Evolutionary conservation across 2,329 filamentous ascomycete species (phyloP).

Genomic region (Huntiella abstrusa): DNA sequence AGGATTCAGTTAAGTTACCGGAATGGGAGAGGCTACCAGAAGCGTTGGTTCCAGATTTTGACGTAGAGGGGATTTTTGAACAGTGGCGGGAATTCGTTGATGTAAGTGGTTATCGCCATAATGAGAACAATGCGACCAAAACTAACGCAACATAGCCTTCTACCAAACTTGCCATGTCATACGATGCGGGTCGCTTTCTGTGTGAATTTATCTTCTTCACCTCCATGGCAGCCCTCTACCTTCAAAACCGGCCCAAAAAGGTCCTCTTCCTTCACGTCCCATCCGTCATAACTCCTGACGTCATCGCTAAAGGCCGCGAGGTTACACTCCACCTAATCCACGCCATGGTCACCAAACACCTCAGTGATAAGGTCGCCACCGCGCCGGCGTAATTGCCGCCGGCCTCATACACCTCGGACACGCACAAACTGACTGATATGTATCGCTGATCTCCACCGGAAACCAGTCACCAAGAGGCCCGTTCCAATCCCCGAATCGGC

Average conservation of each 20-base stretch:
- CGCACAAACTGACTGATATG: too few relatives aligned
- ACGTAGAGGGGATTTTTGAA: conserved; percentile 34
- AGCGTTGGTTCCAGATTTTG: conserved; percentile 37
- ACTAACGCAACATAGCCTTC: conserved; percentile 16
- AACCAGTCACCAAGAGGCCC: too few relatives aligned
- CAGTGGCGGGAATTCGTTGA: conserved; percentile 26
- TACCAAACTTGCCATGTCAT: conserved; percentile 37
- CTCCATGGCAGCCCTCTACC: conserved; percentile 39
- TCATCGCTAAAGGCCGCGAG: conserved; percentile 30
- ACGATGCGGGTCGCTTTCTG: conserved; percentile 53
- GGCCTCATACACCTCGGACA: not conserved
- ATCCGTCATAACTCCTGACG: conserved; percentile 30
- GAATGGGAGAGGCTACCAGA: conserved; percentile 34
- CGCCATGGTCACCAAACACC: conserved; percentile 25
- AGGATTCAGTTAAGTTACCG: conserved; percentile 30
- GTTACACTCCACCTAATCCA: conserved; percentile 35
- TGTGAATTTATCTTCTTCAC: conserved; percentile 67
- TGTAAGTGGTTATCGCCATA: not conserved
- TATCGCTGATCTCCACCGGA: too few relatives aligned
- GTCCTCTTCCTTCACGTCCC: conserved; percentile 61
- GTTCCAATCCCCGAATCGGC: too few relatives aligned
- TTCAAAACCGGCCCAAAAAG: conserved; percentile 26
- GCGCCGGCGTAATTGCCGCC: not conserved
- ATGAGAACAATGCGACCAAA: conserved; percentile 8
- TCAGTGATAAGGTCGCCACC: too few relatives aligned